Evolutionary conservation across 2,329 filamentous ascomycete genomes (phyloP), one percentile per base, ranked within the genome.

Genomic region (Pseudogymnoascus sp.): DNA sequence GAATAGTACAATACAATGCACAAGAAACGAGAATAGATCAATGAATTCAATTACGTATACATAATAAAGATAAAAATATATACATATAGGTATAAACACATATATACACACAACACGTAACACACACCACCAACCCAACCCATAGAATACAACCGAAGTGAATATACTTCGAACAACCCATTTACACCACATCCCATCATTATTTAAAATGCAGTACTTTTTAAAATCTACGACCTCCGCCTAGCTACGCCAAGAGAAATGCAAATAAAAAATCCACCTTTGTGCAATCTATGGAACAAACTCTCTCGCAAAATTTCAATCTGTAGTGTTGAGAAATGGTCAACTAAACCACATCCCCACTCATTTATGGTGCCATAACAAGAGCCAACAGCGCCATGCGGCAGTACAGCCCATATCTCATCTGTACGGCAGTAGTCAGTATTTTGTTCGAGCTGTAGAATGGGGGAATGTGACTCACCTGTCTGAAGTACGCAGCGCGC

Each of bases 351-450:
- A 16, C 9, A 31, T 21, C 25, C 28, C 28, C 16, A 3, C 49
- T 34, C 49, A 34, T 36, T 12, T 36, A 56, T 34, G 72, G 70
- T 23, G 79, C 87, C 89, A 99, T 89, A 76, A 97, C 91, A 76
- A 97, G 82, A 69, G 95, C 95, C 76, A 99, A 83, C 79, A 99
- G 79, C 70, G 95, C 95, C 95, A 99, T 99, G 75, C 95, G 89
- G 77, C 90, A 96, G 83, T 97, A 97, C 71, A 99, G 85, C 71
- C 95, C 95, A 79, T 97, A 97, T 78, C 89, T 87, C 93, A 97
- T 97, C 93, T 97, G 72, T 64, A 65, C 21, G 16, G 64, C 59
- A 69, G 66, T 36, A 63, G 46, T 37, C 23, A 25, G 12, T 25
- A 61, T 62, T 40, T 60, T 21, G 31, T 61, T 62, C 43, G 63